Evolutionary conservation across 163 green algal genomes (phyloP).

Genomic region (Scenedesmus sp.): DNA sequence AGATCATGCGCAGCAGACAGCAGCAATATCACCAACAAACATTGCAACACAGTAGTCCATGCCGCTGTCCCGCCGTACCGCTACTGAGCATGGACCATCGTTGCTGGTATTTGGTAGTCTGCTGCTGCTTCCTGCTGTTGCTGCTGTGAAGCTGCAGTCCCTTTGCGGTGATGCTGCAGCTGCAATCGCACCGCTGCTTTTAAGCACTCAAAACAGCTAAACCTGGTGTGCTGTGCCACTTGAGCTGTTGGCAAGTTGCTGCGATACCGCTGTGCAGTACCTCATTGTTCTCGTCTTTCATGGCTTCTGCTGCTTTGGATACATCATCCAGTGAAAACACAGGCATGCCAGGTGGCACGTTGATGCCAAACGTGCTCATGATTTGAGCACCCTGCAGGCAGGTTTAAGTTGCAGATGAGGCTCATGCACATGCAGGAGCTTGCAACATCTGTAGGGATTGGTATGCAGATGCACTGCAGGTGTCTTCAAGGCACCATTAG

Average conservation of each 20-base stretch:
- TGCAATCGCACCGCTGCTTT: too few relatives aligned
- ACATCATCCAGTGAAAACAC: conserved; percentile 88
- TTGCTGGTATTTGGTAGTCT: too few relatives aligned
- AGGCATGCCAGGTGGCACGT: conserved; percentile 91
- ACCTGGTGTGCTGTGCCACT: too few relatives aligned
- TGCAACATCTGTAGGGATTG: background rate
- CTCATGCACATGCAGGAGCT: background rate
- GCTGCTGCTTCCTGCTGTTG: too few relatives aligned
- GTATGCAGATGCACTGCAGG: background rate
- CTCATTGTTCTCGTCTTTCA: conserved; percentile 78
- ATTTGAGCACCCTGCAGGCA: conserved; percentile 89
- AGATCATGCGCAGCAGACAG: too few relatives aligned
- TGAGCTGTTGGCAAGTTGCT: too few relatives aligned
- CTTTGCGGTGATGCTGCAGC: too few relatives aligned
- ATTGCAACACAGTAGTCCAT: background rate
- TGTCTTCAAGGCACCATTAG: too few relatives aligned
- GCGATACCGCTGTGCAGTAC: conserved; percentile 32
- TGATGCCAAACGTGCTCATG: conserved; percentile 95
- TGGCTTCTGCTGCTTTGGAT: conserved; percentile 67
- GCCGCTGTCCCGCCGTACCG: too few relatives aligned
- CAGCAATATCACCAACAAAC: background rate
- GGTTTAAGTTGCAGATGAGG: background rate
- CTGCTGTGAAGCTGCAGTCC: background rate
- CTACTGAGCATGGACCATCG: background rate
- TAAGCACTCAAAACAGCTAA: too few relatives aligned